Conservation (phyloP, 1,284 basidiomycete genomes). For the Microbotryum scabiosae region DNA sequence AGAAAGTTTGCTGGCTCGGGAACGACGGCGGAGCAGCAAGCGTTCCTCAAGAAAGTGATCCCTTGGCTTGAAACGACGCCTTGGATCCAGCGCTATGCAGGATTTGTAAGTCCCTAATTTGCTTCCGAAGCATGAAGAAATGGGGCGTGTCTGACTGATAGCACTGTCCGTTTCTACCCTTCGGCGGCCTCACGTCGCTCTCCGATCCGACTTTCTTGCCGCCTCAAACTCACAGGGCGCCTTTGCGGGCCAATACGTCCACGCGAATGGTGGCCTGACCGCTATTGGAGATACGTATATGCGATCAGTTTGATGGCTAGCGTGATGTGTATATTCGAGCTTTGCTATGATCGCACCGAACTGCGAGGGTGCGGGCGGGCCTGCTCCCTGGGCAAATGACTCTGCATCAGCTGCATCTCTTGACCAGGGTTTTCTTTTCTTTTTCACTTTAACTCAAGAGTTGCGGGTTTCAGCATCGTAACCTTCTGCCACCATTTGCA, state of each 20-base stretch:
- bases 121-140: neutral
- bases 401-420: no score
- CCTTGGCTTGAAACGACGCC: slow-evolving; percentile 24
- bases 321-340: no score
- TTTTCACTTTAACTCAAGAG: no score
- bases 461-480: no score
- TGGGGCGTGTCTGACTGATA: neutral
- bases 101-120: slow-evolving; percentile 16
- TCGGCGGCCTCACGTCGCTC: neutral
- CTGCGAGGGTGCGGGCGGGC: no score
- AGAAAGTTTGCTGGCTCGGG: slow-evolving; percentile 15
- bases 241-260: slow-evolving; percentile 19
- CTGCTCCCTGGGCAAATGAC: no score
- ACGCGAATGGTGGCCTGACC: slow-evolving; percentile 12
- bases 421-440: no score
- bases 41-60: slow-evolving; percentile 13
- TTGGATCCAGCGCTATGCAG: slow-evolving; percentile 25
- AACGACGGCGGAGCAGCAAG: slow-evolving; percentile 14
- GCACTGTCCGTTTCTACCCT: neutral
- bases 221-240: slow-evolving; percentile 3
- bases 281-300: slow-evolving; percentile 10
- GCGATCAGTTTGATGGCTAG: neutral
- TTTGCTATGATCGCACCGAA: no score
- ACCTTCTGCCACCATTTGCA: no score
- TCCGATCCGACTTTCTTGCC: neutral